Conservation (phyloP, 2,329 filamentous ascomycete genomes). For the Albophoma yamanashiensis region DNA sequence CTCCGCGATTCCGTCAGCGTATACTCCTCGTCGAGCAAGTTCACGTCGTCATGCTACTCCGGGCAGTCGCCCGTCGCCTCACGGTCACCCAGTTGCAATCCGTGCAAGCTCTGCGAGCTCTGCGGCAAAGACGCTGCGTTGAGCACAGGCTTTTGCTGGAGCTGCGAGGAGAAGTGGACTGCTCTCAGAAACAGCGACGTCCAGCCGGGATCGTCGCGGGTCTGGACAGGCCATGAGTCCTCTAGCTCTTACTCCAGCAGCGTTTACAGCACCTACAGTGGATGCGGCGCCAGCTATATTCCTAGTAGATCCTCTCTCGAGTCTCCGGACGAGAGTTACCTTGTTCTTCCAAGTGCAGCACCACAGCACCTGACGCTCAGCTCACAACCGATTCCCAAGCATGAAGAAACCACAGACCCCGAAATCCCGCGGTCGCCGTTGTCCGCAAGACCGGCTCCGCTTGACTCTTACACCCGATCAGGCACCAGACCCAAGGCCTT, state of each 20-base stretch:
- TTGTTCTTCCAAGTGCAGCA: neutral
- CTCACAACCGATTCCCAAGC: too few species aligned
- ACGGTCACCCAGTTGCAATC: neutral
- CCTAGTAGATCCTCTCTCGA: neutral
- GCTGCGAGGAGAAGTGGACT: neutral
- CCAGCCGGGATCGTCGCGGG: neutral
- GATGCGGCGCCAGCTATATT: neutral
- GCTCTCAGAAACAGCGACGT: neutral
- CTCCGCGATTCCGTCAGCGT: neutral
- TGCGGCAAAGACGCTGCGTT: neutral
- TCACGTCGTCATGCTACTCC: neutral
- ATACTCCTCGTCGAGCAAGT: neutral
- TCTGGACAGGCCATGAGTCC: neutral
- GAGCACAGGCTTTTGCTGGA: neutral
- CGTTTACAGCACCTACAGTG: neutral
- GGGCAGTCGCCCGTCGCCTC: neutral
- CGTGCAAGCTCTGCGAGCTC: neutral
- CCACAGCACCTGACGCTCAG: neutral
- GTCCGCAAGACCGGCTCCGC: neutral
- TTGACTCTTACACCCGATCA: neutral
- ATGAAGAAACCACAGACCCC: neutral
- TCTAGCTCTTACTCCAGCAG: neutral
- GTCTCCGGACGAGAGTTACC: neutral
- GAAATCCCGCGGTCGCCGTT: neutral
- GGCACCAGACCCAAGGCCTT: neutral